These are phyloP conservation scores for Suhomyces anneliseae DNA, from an alignment of 1,139 yeast species.

Conservation along the genomic window DNA sequence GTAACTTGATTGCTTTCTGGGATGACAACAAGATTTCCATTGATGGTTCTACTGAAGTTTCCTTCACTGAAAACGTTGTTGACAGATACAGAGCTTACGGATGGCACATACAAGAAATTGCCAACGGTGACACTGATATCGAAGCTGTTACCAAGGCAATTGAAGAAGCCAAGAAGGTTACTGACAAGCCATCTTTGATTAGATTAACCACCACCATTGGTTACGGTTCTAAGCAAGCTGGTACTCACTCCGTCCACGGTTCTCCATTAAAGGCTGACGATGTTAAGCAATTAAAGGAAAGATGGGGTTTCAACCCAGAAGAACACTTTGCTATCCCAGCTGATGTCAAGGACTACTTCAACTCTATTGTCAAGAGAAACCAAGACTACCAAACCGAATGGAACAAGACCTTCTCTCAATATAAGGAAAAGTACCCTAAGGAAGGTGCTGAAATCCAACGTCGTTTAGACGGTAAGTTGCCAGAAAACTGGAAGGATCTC, in stretches of 20 bases:
- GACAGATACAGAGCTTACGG: slow-evolving; percentile 90
- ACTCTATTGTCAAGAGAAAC: slow-evolving; percentile 55
- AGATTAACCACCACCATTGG: slow-evolving; percentile 92
- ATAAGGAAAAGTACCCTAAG: slow-evolving; percentile 72
- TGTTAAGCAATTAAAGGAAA: slow-evolving; percentile 78
- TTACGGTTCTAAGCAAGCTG: slow-evolving; percentile 83
- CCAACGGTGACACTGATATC: slow-evolving; percentile 80
- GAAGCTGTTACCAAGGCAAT: slow-evolving; percentile 74
- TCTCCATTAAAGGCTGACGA: slow-evolving; percentile 95
- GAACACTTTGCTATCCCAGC: slow-evolving; percentile 77
- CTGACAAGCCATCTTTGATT: slow-evolving; percentile 87
- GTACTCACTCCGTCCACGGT: slow-evolving; percentile 96
- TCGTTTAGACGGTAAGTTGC: slow-evolving; percentile 80
- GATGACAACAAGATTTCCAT: slow-evolving; percentile 97
- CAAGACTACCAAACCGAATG: slow-evolving; percentile 70
- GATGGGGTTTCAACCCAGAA: slow-evolving; percentile 87
- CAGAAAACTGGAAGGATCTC: slow-evolving; percentile 75
- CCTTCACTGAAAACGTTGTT: slow-evolving; percentile 93
- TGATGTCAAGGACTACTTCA: slow-evolving; percentile 76
- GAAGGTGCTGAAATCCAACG: slow-evolving; percentile 79
- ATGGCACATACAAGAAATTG: slow-evolving; percentile 83
- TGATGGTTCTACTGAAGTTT: slow-evolving; percentile 88
- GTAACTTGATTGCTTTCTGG: slow-evolving; percentile 93
- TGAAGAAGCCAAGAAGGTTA: slow-evolving; percentile 60
- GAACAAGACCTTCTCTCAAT: slow-evolving; percentile 62